phyloP scores from a whole-genome alignment of 2,329 filamentous ascomycete species.

The Xylaria sp. region DNA sequence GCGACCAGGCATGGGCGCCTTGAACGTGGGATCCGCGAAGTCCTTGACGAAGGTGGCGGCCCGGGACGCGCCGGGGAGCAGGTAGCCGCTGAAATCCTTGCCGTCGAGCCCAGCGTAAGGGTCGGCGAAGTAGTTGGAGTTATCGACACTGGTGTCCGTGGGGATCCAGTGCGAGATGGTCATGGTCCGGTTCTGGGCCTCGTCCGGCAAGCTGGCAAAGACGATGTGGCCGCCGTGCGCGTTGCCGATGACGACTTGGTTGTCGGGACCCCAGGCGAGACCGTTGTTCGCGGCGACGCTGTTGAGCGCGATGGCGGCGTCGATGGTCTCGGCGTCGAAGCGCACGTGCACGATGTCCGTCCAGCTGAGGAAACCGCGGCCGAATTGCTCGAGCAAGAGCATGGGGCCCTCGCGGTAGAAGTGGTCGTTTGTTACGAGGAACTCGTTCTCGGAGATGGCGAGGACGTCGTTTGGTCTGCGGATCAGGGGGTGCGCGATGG shows the following conservation, averaged over 20 bases:
- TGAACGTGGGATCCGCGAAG: conserved; percentile 33
- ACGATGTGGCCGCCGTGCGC: conserved; percentile 44
- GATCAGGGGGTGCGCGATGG: conserved; percentile 48
- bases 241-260: conserved; percentile 41
- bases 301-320: conserved; percentile 39
- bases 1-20: conserved; percentile 36
- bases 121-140: conserved; percentile 54
- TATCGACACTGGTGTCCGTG: conserved; percentile 47
- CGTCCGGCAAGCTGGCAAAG: conserved; percentile 32
- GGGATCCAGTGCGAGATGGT: conserved; percentile 39
- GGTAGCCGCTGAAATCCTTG: conserved; percentile 48
- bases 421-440: conserved; percentile 59
- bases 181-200: conserved; percentile 31
- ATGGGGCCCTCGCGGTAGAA: conserved; percentile 43
- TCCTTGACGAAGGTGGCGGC: conserved; percentile 35
- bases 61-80: conserved; percentile 44
- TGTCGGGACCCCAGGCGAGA: conserved; percentile 42
- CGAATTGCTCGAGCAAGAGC: conserved; percentile 42
- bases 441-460: conserved; percentile 40
- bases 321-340: conserved; percentile 36
- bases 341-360: conserved; percentile 44
- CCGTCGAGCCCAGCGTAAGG: conserved; percentile 39
- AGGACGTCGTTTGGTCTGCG: conserved; percentile 55
- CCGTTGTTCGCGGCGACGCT: conserved; percentile 53
- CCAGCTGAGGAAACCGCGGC: conserved; percentile 38